These are phyloP conservation scores for Mycena epipterygia DNA, from an alignment of 768 basidiomycete species.

Conservation along the genomic window DNA sequence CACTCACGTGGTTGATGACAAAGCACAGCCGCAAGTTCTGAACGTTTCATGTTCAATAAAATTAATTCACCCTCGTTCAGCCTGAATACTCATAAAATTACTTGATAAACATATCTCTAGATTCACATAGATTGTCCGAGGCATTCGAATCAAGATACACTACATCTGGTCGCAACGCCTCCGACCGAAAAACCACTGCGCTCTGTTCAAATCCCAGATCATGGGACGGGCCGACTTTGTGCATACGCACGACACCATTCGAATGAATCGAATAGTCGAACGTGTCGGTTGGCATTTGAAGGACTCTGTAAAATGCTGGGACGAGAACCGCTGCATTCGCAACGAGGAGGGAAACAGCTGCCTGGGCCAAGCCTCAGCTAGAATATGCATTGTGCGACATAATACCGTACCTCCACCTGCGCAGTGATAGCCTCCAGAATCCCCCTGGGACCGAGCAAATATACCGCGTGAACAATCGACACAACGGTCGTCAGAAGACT, in stretches of 20 bases:
- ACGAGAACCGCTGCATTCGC: conserved; percentile 38
- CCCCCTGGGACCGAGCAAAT: conserved; percentile 8
- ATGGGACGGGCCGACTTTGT: not conserved
- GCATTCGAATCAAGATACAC: too few species aligned
- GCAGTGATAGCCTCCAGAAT: conserved; percentile 33
- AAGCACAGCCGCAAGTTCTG: too few species aligned
- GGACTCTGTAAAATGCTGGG: conserved; percentile 34
- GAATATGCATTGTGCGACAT: not conserved
- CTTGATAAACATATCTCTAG: too few species aligned
- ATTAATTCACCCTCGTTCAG: too few species aligned
- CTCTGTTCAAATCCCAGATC: too few species aligned
- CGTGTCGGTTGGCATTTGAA: conserved; percentile 4
- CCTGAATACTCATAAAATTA: too few species aligned
- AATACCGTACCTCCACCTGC: conserved; percentile 35
- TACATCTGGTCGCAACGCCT: too few species aligned
- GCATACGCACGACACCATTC: not conserved
- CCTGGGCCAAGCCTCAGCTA: conserved; percentile 8
- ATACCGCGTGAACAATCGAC: conserved; percentile 30
- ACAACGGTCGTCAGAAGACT: conserved; percentile 32
- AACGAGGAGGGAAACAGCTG: conserved; percentile 35
- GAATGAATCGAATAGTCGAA: not conserved
- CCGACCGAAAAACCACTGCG: too few species aligned
- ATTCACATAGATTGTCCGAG: too few species aligned
- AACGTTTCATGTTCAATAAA: too few species aligned
- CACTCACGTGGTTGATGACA: too few species aligned